phyloP scores from a whole-genome alignment of 169 alveolate genomes.

The Eimeria brunetti region DNA sequence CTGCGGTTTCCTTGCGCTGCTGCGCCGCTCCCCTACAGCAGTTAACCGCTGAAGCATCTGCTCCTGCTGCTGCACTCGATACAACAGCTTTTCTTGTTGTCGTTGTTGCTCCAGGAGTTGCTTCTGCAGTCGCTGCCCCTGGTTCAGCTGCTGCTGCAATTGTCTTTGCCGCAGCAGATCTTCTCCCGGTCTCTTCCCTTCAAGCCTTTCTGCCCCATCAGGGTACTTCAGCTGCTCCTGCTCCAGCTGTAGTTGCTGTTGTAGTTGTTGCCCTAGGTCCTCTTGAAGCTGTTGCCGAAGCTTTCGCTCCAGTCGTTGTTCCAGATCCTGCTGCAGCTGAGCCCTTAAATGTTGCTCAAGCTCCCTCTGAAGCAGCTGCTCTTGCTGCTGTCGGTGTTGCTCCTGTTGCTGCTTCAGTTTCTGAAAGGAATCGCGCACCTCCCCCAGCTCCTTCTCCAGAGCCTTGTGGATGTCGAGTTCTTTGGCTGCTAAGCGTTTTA shows the following conservation, averaged over 20 bases:
- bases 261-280: neutral
- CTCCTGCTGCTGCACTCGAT: constrained; percentile 46
- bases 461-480: neutral
- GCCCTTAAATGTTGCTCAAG: constrained; percentile 50
- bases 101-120: constrained; percentile 35
- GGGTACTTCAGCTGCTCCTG: neutral
- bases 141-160: constrained; percentile 46
- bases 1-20: neutral
- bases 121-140: constrained; percentile 53
- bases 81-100: constrained; percentile 15
- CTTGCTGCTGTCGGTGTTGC: constrained; percentile 33
- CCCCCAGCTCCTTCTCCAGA: constrained; percentile 13
- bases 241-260: neutral
- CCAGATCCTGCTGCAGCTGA: constrained; percentile 33
- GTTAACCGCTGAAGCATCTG: constrained; percentile 30
- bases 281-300: constrained; percentile 11
- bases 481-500: constrained; percentile 25
- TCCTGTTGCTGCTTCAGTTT: constrained; percentile 16
- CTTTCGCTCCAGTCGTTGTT: constrained; percentile 31
- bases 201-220: neutral
- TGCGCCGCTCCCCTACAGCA: neutral
- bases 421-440: constrained; percentile 33
- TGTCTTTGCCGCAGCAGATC: neutral
- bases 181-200: neutral
- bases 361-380: neutral